Percentiles rank a stretch among this genome's conserved stretches.
phyloP scores from a whole-genome alignment of 768 basidiomycete species.

The Boletus huronensis region DNA sequence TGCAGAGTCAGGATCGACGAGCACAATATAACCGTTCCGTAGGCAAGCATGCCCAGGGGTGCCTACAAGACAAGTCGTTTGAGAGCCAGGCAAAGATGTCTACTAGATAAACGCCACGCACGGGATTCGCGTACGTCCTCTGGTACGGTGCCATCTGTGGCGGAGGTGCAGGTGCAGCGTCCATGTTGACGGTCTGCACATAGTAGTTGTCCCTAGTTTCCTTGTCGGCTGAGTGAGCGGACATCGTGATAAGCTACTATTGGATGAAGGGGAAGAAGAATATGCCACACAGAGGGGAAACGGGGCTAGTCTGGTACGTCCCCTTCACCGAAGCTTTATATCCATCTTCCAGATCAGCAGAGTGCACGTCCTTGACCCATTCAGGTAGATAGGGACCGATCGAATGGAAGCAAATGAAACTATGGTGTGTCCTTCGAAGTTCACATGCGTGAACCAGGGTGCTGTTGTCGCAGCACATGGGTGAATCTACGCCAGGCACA shows the following conservation, averaged over 20 bases:
- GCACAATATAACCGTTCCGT: constrained; percentile 30
- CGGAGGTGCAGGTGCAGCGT: constrained; percentile 9
- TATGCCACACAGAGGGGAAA: background rate
- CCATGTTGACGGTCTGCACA: constrained; percentile 25
- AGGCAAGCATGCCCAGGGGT: constrained; percentile 29
- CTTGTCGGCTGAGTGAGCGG: constrained; percentile 22
- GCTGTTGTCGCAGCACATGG: constrained; percentile 1
- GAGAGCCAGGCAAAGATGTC: background rate
- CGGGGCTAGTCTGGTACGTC: background rate
- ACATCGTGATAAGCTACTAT: constrained; percentile 14
- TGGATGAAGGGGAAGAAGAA: background rate
- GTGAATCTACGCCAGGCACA: constrained; percentile 7
- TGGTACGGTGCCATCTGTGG: constrained; percentile 25
- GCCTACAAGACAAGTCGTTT: constrained; percentile 12
- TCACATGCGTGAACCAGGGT: constrained; percentile 6
- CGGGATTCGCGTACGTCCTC: constrained; percentile 27
- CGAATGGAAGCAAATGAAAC: constrained; percentile 1
- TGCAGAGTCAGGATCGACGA: constrained; percentile 27
- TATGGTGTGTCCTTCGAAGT: background rate
- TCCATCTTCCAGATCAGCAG: background rate
- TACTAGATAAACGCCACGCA: background rate
- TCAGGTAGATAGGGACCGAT: background rate
- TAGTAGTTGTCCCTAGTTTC: constrained; percentile 26
- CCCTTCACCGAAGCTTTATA: constrained; percentile 17
- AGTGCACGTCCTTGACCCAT: background rate